Evolutionary conservation across 2,329 filamentous ascomycete species (phyloP).

Genomic region (Diaporthe sp.): DNA sequence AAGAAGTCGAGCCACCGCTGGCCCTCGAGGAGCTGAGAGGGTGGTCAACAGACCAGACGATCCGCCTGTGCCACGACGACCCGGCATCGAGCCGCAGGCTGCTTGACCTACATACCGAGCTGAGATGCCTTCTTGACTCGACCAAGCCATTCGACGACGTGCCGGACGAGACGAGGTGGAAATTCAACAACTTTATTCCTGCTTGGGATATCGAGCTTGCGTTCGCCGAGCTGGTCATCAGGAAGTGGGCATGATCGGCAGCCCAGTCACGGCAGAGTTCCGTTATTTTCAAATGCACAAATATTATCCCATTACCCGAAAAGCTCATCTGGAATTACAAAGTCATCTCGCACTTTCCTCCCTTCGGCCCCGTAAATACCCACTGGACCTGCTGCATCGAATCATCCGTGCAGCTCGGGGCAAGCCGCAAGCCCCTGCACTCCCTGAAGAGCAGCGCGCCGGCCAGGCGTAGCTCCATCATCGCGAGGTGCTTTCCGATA

Average conservation of each 20-base stretch:
- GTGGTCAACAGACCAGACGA: constrained; percentile 3
- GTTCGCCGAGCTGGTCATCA: constrained; percentile 18
- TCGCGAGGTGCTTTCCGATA: constrained; percentile 64
- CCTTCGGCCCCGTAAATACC: constrained; percentile 40
- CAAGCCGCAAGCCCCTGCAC: constrained; percentile 35
- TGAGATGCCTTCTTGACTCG: constrained; percentile 14
- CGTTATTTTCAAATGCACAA: not conserved
- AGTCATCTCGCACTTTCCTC: constrained; percentile 38
- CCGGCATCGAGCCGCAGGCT: constrained; percentile 6
- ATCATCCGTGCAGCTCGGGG: constrained; percentile 38
- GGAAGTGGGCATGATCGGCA: constrained; percentile 2
- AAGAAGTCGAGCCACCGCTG: constrained; percentile 15
- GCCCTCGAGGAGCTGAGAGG: constrained; percentile 10
- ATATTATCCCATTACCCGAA: not conserved
- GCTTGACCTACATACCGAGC: constrained; percentile 16
- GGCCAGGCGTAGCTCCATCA: constrained; percentile 62
- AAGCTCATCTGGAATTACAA: constrained; percentile 13
- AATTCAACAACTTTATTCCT: constrained; percentile 13
- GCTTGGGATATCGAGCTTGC: constrained; percentile 17
- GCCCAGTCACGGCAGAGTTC: not conserved
- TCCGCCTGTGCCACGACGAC: constrained; percentile 2
- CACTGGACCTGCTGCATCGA: constrained; percentile 38
- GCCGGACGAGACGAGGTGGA: constrained; percentile 17
- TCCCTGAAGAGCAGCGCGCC: constrained; percentile 59
- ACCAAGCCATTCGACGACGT: constrained; percentile 21